Percentiles rank a stretch among this genome's conserved stretches.
Evolutionary conservation across 345 rosid species (phyloP).

Genomic region (Eucalyptus marginata): DNA sequence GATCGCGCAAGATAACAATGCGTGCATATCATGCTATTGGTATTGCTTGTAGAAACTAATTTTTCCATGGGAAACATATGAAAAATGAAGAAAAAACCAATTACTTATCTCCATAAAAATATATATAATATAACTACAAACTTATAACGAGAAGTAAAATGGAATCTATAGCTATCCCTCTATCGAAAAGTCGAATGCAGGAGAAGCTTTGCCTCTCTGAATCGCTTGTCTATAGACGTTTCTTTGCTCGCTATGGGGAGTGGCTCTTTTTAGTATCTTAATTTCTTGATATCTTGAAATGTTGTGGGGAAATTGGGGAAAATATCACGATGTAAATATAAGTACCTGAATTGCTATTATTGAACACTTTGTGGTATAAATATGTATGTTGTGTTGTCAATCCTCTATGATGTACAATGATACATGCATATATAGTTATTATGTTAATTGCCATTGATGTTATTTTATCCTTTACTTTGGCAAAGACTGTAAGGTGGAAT

Average conservation of each 20-base stretch:
- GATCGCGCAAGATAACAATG: not conserved
- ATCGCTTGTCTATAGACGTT: not conserved
- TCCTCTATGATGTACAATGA: not conserved
- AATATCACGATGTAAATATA: not conserved
- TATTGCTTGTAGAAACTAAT: not conserved
- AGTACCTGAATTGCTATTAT: not conserved
- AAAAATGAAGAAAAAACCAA: not conserved
- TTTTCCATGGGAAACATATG: not conserved
- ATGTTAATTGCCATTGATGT: not conserved
- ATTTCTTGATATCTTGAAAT: not conserved
- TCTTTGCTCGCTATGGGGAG: not conserved
- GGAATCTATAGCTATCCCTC: not conserved
- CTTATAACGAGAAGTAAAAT: not conserved
- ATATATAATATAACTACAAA: not conserved
- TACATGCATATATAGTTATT: not conserved
- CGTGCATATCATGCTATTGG: not conserved
- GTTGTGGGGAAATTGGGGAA: not conserved
- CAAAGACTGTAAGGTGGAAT: not conserved
- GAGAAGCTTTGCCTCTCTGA: not conserved
- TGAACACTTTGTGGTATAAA: not conserved
- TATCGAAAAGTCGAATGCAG: not conserved
- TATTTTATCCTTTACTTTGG: not conserved
- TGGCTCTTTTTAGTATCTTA: not conserved
- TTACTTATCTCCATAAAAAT: not conserved
- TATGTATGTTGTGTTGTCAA: not conserved